Conservation (phyloP, 164 flowering plant genomes). For the Magnolia sinica region DNA sequence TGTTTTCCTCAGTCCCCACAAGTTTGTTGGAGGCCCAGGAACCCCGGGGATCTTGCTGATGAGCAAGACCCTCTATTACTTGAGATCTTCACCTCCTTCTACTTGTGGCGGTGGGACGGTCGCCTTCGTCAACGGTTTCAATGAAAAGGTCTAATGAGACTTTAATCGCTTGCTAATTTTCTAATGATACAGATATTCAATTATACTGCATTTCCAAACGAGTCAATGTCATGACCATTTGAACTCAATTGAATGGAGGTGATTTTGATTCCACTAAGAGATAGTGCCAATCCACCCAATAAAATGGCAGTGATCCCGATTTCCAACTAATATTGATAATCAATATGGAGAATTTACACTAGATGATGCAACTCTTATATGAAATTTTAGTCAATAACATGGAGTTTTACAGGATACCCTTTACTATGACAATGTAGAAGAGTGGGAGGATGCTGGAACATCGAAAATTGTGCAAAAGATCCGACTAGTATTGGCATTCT, state of each 20-base stretch:
- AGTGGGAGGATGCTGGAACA: constrained; percentile 80
- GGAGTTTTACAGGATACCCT: constrained; percentile 54
- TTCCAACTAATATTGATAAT: too few relatives aligned
- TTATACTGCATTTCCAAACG: too few relatives aligned
- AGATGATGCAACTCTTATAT: too few relatives aligned
- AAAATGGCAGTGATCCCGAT: too few relatives aligned
- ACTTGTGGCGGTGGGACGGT: constrained; percentile 87
- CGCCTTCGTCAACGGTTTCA: constrained; percentile 54
- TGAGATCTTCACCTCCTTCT: constrained; percentile 53
- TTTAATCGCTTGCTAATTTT: constrained; percentile 19
- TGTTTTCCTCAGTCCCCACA: constrained; percentile 68
- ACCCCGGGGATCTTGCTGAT: constrained; percentile 60
- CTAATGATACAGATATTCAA: too few relatives aligned
- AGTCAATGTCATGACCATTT: neutral
- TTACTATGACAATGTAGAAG: constrained; percentile 64
- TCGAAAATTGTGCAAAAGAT: constrained; percentile 66
- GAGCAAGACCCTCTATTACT: constrained; percentile 49
- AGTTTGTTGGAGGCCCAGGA: constrained; percentile 84
- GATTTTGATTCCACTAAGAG: too few relatives aligned
- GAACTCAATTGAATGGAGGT: too few relatives aligned
- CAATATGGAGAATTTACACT: too few relatives aligned
- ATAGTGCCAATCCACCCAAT: too few relatives aligned
- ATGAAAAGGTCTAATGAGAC: constrained; percentile 19
- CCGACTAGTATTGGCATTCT: constrained; percentile 66
- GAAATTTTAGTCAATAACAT: too few relatives aligned